Evolutionary conservation across 202 grass and related monocot species (phyloP).

Genomic region (Brachypodium distachyon): DNA sequence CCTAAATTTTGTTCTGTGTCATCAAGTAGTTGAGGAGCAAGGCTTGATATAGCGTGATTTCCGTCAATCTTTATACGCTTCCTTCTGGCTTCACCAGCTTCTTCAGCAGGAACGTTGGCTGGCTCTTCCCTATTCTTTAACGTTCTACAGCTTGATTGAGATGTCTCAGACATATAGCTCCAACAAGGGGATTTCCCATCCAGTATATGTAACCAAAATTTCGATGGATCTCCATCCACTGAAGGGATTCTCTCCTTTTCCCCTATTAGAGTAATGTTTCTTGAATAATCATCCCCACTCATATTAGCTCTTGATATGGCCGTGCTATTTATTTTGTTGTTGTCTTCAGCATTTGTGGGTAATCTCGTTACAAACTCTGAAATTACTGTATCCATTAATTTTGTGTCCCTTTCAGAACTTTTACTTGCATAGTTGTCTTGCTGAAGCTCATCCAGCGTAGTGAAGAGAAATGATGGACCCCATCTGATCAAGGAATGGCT

Average conservation of each 20-base stretch:
- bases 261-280: slow-evolving; percentile 52
- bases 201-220: slow-evolving; percentile 72
- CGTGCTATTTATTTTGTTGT: background rate
- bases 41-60: background rate
- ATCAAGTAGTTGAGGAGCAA: slow-evolving; percentile 15
- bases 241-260: slow-evolving; percentile 45
- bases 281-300: slow-evolving; percentile 65
- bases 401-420: slow-evolving; percentile 14
- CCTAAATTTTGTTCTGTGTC: slow-evolving; percentile 13
- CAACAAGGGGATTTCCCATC: slow-evolving; percentile 34
- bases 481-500: slow-evolving; percentile 72
- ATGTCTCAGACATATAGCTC: slow-evolving; percentile 36
- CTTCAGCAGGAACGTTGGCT: slow-evolving; percentile 21
- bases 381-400: slow-evolving; percentile 38
- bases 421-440: slow-evolving; percentile 35
- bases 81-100: slow-evolving; percentile 40
- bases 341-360: slow-evolving; percentile 18
- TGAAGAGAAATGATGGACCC: slow-evolving; percentile 52
- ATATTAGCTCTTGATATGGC: slow-evolving; percentile 37
- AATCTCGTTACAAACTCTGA: slow-evolving; percentile 43
- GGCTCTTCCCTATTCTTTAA: slow-evolving; percentile 30
- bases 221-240: slow-evolving; percentile 50
- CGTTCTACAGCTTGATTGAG: slow-evolving; percentile 31
- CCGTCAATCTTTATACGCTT: slow-evolving; percentile 34
- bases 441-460: slow-evolving; percentile 37